These are phyloP conservation scores for Centaurea solstitialis DNA, from an alignment of 129 eudicot species.

Conservation along the genomic window DNA sequence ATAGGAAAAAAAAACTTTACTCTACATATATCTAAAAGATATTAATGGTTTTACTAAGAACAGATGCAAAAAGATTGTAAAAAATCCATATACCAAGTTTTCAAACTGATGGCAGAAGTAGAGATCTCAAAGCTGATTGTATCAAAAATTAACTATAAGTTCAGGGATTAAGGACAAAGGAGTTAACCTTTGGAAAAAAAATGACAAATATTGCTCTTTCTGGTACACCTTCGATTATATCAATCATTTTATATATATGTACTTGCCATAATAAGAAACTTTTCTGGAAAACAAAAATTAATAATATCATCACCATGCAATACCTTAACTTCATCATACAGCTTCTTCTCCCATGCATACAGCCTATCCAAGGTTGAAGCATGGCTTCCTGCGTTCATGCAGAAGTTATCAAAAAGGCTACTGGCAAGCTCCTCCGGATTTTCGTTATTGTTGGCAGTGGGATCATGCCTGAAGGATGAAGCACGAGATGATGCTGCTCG, in stretches of 20 bases:
- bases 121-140: background rate
- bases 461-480: constrained; percentile 83
- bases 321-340: constrained; percentile 99
- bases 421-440: constrained; percentile 53
- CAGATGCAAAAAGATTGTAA: background rate
- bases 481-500: constrained; percentile 89
- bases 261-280: background rate
- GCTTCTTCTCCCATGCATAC: constrained; percentile 93
- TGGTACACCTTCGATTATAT: background rate
- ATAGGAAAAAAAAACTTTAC: background rate
- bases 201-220: background rate
- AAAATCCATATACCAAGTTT: background rate
- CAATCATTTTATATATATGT: background rate
- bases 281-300: background rate
- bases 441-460: constrained; percentile 50
- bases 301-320: constrained; percentile 2
- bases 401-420: constrained; percentile 68
- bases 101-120: background rate
- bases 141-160: background rate
- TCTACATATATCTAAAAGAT: too few relatives aligned
- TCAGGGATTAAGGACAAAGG: background rate
- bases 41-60: too few relatives aligned
- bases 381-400: constrained; percentile 93
- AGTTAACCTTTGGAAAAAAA: background rate
- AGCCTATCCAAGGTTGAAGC: constrained; percentile 96